These are phyloP conservation scores for Talaromyces albobiverticillius DNA, from an alignment of 2,329 filamentous ascomycete species.

Conservation along the genomic window DNA sequence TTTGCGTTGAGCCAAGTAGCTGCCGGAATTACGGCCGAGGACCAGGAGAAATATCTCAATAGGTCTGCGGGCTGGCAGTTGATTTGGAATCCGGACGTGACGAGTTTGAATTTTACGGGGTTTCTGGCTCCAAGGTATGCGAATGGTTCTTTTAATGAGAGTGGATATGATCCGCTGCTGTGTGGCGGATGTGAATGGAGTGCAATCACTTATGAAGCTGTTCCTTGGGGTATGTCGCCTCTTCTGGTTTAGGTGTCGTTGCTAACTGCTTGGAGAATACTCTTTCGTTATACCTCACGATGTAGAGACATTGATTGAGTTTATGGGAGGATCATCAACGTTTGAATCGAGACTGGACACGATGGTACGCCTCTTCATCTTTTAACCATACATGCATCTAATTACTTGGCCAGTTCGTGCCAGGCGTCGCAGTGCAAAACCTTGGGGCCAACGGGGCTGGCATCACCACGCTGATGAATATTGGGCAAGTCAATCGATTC, in stretches of 20 bases:
- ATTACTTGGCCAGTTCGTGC: slow-evolving; percentile 39
- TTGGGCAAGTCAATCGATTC: slow-evolving; percentile 20
- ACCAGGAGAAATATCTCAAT: slow-evolving; percentile 55
- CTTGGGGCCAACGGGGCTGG: slow-evolving; percentile 31
- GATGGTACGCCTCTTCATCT: slow-evolving; percentile 34
- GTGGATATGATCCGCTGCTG: slow-evolving; percentile 46
- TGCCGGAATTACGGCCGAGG: slow-evolving; percentile 46
- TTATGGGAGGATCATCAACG: slow-evolving; percentile 51
- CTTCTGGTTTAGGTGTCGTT: slow-evolving; percentile 19
- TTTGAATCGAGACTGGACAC: slow-evolving; percentile 60
- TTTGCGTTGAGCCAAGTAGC: slow-evolving; percentile 61
- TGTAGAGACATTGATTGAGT: slow-evolving; percentile 52
- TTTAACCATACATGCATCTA: slow-evolving; percentile 1
- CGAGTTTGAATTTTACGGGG: slow-evolving; percentile 55
- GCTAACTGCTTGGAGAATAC: slow-evolving; percentile 43
- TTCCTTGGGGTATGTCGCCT: slow-evolving; percentile 50
- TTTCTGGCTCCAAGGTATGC: slow-evolving; percentile 56
- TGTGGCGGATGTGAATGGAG: slow-evolving; percentile 67
- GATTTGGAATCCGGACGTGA: slow-evolving; percentile 62
- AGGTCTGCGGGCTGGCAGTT: slow-evolving; percentile 69
- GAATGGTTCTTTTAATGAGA: slow-evolving; percentile 48
- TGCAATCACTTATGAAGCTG: slow-evolving; percentile 59
- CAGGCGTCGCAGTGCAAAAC: slow-evolving; percentile 26
- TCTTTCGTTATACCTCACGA: slow-evolving; percentile 68
- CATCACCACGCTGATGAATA: slow-evolving; percentile 58